A percentile compares a stretch with the other conserved stretches of the same genome.
Evolutionary conservation across 2,329 filamentous ascomycete species (phyloP).

Genomic region (Dryadomyces quercus-mongolicae): DNA sequence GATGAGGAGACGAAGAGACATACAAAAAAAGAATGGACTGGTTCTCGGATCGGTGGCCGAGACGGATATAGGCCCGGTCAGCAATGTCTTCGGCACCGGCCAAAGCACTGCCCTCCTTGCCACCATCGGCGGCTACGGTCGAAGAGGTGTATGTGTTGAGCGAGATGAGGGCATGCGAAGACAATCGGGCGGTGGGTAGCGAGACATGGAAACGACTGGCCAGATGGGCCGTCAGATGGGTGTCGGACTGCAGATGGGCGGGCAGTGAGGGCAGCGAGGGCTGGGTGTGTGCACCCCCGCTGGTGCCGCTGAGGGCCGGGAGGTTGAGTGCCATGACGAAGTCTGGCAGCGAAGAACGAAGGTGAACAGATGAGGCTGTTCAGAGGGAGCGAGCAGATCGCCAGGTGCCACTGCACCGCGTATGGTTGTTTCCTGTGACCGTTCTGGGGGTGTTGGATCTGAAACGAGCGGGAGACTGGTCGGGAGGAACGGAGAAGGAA

Average conservation of each 20-base stretch:
- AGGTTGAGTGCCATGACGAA: conserved; percentile 49
- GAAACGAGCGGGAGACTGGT: too few species aligned
- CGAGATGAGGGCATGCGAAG: conserved; percentile 81
- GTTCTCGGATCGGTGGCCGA: conserved; percentile 84
- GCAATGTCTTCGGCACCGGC: conserved; percentile 89
- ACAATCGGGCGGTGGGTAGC: conserved; percentile 75
- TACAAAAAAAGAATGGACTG: conserved; percentile 90
- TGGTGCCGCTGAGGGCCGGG: conserved; percentile 30
- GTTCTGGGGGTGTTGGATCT: too few species aligned
- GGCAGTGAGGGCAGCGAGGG: conserved; percentile 81
- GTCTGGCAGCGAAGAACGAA: too few species aligned
- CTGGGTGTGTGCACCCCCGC: conserved; percentile 60
- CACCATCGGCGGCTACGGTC: conserved; percentile 77
- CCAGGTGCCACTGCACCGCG: too few species aligned
- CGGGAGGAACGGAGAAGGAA: too few species aligned
- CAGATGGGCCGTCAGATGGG: conserved; percentile 68
- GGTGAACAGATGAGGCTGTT: neutral
- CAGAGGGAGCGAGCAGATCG: neutral
- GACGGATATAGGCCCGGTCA: conserved; percentile 68
- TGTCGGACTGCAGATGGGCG: conserved; percentile 54
- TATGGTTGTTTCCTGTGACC: too few species aligned
- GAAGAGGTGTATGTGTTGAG: conserved; percentile 93
- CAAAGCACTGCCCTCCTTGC: conserved; percentile 83
- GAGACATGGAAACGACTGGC: conserved; percentile 87
- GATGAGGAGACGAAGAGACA: conserved; percentile 10